Evolutionary conservation across 2,329 filamentous ascomycete species (phyloP).

Genomic region (Curvularia sp.): DNA sequence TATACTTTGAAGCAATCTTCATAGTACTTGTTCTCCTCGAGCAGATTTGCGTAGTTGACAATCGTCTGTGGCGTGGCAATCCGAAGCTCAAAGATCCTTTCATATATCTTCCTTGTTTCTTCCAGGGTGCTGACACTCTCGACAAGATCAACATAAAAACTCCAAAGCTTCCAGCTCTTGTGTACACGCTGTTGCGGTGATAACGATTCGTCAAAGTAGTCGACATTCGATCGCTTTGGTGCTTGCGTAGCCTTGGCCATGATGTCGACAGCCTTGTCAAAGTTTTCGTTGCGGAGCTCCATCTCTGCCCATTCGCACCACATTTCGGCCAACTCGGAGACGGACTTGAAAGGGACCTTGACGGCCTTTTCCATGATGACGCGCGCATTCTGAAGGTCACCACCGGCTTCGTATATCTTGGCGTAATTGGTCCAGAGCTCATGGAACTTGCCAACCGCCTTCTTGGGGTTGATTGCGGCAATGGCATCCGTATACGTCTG

Average conservation of each 20-base stretch:
- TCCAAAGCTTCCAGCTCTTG: conserved; percentile 99
- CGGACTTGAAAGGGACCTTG: conserved; percentile 96
- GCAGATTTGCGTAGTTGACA: conserved; percentile 94
- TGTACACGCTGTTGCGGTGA: conserved; percentile 96
- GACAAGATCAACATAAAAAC: conserved; percentile 97
- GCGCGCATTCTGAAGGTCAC: conserved; percentile 82
- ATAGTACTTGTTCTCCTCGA: conserved; percentile 94
- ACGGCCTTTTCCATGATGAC: conserved; percentile 97
- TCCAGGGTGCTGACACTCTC: conserved; percentile 91
- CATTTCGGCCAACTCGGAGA: conserved; percentile 95
- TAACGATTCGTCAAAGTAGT: conserved; percentile 95
- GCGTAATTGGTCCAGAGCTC: conserved; percentile 97
- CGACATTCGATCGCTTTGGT: conserved; percentile 97
- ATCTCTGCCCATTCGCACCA: conserved; percentile 99
- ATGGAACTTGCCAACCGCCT: conserved; percentile 90
- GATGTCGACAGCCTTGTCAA: conserved; percentile 90
- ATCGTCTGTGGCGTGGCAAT: conserved; percentile 98
- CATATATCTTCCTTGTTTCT: conserved; percentile 92
- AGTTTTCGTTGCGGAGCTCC: conserved; percentile 94
- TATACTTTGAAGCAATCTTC: conserved; percentile 98
- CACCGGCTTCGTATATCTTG: conserved; percentile 91
- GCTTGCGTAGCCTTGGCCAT: conserved; percentile 98
- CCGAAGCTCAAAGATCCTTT: conserved; percentile 95
- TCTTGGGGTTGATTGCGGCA: conserved; percentile 89
- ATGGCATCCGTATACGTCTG: conserved; percentile 96